Evolutionary conservation across 2,329 filamentous ascomycete genomes (phyloP).

Genomic region (Epichloe amarillans): DNA sequence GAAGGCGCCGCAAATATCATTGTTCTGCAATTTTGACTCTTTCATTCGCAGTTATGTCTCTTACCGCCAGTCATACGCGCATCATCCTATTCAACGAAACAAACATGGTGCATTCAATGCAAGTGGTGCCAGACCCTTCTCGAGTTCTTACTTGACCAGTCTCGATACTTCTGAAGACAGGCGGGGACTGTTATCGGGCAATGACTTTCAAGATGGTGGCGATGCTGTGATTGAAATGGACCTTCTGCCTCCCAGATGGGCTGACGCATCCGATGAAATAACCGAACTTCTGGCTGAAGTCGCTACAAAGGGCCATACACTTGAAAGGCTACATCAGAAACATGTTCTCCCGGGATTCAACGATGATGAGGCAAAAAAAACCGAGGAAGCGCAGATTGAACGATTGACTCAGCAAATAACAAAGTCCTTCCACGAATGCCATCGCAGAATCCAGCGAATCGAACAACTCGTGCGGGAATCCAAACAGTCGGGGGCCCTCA

Average conservation of each 20-base stretch:
- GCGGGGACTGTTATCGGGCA: conserved; percentile 72
- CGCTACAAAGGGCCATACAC: conserved; percentile 64
- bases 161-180: conserved; percentile 36
- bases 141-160: conserved; percentile 41
- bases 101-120: conserved; percentile 40
- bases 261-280: conserved; percentile 89
- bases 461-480: conserved; percentile 78
- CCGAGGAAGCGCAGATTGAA: conserved; percentile 86
- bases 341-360: conserved; percentile 95
- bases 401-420: conserved; percentile 82
- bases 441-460: conserved; percentile 75
- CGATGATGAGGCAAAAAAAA: conserved; percentile 77
- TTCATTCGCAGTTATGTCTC: conserved; percentile 67
- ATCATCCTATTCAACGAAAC: conserved; percentile 80
- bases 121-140: conserved; percentile 42
- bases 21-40: background rate
- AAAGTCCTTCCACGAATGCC: conserved; percentile 75
- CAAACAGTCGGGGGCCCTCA: conserved; percentile 57
- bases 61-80: conserved; percentile 95
- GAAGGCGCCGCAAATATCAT: background rate
- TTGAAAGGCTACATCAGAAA: conserved; percentile 92
- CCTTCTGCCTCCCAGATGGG: conserved; percentile 85
- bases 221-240: conserved; percentile 99
- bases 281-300: conserved; percentile 70
- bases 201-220: conserved; percentile 70